phyloP scores from a whole-genome alignment of 768 basidiomycete genomes.

The Tricholoma matsutake region DNA sequence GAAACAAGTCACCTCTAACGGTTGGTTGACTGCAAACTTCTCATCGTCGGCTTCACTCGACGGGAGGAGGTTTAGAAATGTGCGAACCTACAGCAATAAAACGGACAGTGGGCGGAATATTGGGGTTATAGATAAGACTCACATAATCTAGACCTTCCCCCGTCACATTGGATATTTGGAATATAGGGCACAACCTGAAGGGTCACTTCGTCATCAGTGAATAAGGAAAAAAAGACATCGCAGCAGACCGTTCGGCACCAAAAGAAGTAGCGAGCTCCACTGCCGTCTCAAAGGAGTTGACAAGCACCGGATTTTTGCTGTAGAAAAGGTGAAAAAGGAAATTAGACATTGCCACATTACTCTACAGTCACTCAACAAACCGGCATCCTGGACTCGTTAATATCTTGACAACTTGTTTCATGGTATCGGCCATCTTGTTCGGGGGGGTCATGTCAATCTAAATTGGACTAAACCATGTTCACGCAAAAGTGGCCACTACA shows the following conservation, averaged over 20 bases:
- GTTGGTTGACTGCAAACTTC: conserved; percentile 77
- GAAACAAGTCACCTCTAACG: conserved; percentile 58
- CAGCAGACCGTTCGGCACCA: conserved; percentile 63
- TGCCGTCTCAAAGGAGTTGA: conserved; percentile 77
- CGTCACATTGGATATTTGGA: conserved; percentile 91
- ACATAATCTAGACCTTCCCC: conserved; percentile 87
- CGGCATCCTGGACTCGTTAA: conserved; percentile 90
- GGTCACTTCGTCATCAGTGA: background rate
- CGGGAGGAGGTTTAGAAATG: conserved; percentile 87
- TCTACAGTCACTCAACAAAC: conserved; percentile 35
- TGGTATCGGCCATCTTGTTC: conserved; percentile 86
- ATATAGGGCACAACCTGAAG: conserved; percentile 81
- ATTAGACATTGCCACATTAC: background rate
- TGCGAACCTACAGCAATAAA: conserved; percentile 58
- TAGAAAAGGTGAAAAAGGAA: background rate
- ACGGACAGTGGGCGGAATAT: background rate
- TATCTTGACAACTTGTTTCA: conserved; percentile 91
- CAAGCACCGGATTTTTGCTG: conserved; percentile 81
- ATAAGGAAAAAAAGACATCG: background rate
- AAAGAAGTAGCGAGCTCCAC: conserved; percentile 76
- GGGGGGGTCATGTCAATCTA: conserved; percentile 97
- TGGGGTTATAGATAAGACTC: conserved; percentile 13
- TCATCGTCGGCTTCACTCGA: conserved; percentile 82
- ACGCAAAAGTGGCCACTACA: background rate
- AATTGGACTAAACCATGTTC: background rate